These are phyloP conservation scores for Cyclotella sp. DNA, from an alignment of 108 stramenopile genomes.

Conservation along the genomic window DNA sequence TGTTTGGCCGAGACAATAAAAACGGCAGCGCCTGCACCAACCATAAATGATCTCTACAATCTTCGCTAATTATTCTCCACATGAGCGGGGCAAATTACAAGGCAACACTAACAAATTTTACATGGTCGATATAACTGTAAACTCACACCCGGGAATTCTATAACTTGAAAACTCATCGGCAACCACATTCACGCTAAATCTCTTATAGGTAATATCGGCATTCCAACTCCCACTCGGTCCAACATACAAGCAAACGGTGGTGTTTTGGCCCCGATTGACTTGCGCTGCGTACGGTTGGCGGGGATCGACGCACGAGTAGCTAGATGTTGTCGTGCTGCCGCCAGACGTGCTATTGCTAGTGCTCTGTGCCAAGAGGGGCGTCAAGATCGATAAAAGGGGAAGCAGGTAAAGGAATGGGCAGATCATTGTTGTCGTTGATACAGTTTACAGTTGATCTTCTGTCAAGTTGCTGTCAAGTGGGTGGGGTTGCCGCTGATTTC, in stretches of 20 bases:
- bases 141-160: slow-evolving; percentile 46
- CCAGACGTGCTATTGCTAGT: background rate
- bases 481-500: too few relatives aligned
- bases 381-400: background rate
- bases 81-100: too few relatives aligned
- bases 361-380: background rate
- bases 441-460: too few relatives aligned
- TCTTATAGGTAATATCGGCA: slow-evolving; percentile 36
- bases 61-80: too few relatives aligned
- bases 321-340: background rate
- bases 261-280: slow-evolving; percentile 35
- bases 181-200: slow-evolving; percentile 40
- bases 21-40: too few relatives aligned
- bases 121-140: too few relatives aligned
- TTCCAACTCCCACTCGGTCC: slow-evolving; percentile 50
- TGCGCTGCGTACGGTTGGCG: slow-evolving; percentile 18
- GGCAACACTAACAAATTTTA: background rate
- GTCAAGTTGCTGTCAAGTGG: too few relatives aligned
- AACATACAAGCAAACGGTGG: slow-evolving; percentile 48
- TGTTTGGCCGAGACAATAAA: too few relatives aligned
- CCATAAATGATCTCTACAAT: too few relatives aligned
- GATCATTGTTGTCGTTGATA: background rate
- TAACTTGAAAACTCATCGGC: slow-evolving; percentile 55
- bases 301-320: slow-evolving; percentile 39
- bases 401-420: background rate